Percentiles rank a stretch among this genome's conserved stretches.
Conservation (phyloP, 2,329 filamentous ascomycete genomes). For the Penicillium paneum region DNA sequence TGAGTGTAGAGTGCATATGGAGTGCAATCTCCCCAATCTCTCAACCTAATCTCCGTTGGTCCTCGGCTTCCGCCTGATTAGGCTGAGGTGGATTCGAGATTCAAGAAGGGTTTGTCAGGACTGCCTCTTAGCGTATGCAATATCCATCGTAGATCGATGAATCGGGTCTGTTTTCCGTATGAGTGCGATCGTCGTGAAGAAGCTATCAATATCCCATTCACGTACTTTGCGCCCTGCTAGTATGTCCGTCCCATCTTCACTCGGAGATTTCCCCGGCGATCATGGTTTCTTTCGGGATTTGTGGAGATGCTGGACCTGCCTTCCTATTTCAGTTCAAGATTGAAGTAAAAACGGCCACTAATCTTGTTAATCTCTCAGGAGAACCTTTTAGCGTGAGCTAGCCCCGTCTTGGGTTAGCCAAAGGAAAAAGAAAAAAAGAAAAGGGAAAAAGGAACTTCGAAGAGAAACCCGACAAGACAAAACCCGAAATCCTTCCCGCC, state of each 20-base stretch:
- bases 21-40: background rate
- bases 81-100: background rate
- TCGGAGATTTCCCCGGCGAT: background rate
- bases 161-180: background rate
- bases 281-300: conserved; percentile 21
- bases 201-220: background rate
- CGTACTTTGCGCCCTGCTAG: background rate
- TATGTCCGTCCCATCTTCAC: background rate
- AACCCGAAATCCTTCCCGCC: conserved; percentile 11
- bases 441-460: background rate
- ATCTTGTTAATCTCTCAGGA: conserved; percentile 9
- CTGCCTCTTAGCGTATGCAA: background rate
- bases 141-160: background rate
- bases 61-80: conserved; percentile 8
- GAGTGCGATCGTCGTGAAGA: background rate
- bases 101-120: background rate
- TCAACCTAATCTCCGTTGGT: background rate
- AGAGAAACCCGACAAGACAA: background rate
- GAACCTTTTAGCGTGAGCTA: background rate
- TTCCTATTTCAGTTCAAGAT: conserved; percentile 15
- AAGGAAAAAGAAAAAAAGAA: background rate
- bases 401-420: background rate
- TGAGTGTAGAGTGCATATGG: background rate
- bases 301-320: conserved; percentile 6
- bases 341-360: conserved; percentile 14